These are phyloP conservation scores for Rhizopogon parksii DNA, from an alignment of 1,284 basidiomycete species.

Conservation along the genomic window DNA sequence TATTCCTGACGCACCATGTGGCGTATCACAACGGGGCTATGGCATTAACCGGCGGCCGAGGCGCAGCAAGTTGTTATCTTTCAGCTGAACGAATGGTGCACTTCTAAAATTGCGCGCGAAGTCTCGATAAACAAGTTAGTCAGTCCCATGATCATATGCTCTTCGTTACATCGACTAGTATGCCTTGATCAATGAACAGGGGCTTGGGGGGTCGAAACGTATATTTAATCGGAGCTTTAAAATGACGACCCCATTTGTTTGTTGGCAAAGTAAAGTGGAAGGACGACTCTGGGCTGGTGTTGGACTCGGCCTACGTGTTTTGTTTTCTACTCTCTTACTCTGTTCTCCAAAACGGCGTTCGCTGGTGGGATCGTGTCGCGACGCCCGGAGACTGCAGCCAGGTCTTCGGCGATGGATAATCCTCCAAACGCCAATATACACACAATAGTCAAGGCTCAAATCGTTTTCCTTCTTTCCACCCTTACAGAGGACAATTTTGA, in stretches of 20 bases:
- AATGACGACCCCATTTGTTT: slow-evolving; percentile 9
- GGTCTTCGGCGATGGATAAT: slow-evolving; percentile 38
- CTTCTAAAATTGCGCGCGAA: no score
- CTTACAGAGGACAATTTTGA: slow-evolving; percentile 94
- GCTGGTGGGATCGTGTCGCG: slow-evolving; percentile 62
- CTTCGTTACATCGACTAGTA: no score
- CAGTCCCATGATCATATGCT: no score
- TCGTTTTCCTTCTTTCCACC: slow-evolving; percentile 89
- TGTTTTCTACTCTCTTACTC: slow-evolving; percentile 14
- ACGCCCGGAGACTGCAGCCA: slow-evolving; percentile 72
- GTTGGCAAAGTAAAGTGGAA: slow-evolving; percentile 16
- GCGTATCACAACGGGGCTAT: no score
- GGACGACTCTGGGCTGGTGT: slow-evolving; percentile 24
- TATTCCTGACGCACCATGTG: no score
- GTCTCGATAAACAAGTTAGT: no score
- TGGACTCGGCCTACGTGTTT: slow-evolving; percentile 29
- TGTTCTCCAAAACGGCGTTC: slow-evolving; percentile 61
- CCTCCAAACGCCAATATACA: slow-evolving; percentile 49
- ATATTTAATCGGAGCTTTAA: slow-evolving; percentile 17
- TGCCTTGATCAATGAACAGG: no score
- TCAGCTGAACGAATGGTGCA: no score
- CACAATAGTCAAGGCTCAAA: slow-evolving; percentile 83
- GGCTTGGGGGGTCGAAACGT: no score
- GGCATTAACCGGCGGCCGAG: no score
- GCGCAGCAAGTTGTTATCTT: no score